Percentiles rank a stretch among this genome's conserved stretches.
Conservation (phyloP, 2,329 filamentous ascomycete genomes). For the Sarocladiaceae sp. region DNA sequence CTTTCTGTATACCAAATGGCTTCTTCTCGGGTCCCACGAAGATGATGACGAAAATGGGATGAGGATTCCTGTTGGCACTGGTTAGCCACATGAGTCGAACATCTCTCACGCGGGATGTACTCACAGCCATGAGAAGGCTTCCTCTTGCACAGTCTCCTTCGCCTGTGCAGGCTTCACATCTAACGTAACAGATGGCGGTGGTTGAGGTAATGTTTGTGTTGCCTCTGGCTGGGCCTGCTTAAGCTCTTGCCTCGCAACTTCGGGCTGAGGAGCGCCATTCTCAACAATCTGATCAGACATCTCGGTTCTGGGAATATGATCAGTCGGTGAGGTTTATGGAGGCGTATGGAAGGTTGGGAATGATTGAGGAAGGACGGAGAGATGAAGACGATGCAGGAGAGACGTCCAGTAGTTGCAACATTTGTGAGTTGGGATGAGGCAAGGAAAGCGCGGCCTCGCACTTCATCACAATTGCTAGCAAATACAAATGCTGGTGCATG, state of each 20-base stretch:
- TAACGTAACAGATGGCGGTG: too few relatives aligned
- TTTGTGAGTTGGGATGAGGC: background rate
- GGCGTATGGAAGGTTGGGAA: background rate
- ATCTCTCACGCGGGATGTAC: conserved; percentile 10
- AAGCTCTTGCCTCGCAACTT: background rate
- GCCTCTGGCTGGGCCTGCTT: background rate
- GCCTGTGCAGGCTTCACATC: too few relatives aligned
- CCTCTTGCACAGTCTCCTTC: background rate
- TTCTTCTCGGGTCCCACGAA: conserved; percentile 45
- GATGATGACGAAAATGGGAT: conserved; percentile 49
- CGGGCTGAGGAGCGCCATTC: background rate
- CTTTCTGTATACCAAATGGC: conserved; percentile 53
- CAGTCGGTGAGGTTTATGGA: background rate
- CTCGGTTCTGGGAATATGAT: background rate
- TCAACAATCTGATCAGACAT: background rate
- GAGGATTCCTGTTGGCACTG: conserved; percentile 38
- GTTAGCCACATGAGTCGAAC: background rate
- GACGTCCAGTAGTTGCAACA: too few relatives aligned
- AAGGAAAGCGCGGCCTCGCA: background rate
- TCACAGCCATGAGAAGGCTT: conserved; percentile 33
- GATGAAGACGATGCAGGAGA: background rate
- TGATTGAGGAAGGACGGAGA: background rate
- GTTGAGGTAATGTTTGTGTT: background rate
- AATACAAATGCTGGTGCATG: background rate
- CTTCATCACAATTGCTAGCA: background rate